These are phyloP conservation scores for Exophiala sideris DNA, from an alignment of 2,329 filamentous ascomycete species.

Conservation along the genomic window DNA sequence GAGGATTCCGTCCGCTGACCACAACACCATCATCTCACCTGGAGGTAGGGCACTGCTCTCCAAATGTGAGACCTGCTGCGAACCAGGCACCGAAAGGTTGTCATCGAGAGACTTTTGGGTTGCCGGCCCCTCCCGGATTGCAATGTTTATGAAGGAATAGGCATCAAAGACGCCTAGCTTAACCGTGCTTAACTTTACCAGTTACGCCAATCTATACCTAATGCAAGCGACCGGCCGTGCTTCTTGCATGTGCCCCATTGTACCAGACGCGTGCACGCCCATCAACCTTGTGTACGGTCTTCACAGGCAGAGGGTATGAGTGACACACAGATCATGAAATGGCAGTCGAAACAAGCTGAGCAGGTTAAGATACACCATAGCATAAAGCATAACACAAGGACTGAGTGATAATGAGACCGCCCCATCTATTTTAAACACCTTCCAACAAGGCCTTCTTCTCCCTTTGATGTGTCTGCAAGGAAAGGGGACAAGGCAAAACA, in stretches of 20 bases:
- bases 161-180: too few species aligned
- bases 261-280: not conserved
- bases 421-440: too few species aligned
- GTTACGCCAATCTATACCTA: not conserved
- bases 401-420: too few species aligned
- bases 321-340: too few species aligned
- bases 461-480: too few species aligned
- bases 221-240: not conserved
- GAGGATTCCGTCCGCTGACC: too few species aligned
- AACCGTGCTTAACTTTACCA: too few species aligned
- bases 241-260: not conserved
- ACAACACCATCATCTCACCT: not conserved
- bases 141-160: not conserved
- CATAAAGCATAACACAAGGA: too few species aligned
- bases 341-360: too few species aligned
- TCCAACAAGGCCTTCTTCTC: too few species aligned
- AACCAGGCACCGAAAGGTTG: not conserved
- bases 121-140: not conserved
- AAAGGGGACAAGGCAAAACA: too few species aligned
- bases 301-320: not conserved
- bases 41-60: not conserved
- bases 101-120: not conserved
- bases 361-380: too few species aligned
- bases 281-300: not conserved
- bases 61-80: not conserved